phyloP scores from a whole-genome alignment of 192 early-diverging fungal genomes.

The Paraglomus occultum region DNA sequence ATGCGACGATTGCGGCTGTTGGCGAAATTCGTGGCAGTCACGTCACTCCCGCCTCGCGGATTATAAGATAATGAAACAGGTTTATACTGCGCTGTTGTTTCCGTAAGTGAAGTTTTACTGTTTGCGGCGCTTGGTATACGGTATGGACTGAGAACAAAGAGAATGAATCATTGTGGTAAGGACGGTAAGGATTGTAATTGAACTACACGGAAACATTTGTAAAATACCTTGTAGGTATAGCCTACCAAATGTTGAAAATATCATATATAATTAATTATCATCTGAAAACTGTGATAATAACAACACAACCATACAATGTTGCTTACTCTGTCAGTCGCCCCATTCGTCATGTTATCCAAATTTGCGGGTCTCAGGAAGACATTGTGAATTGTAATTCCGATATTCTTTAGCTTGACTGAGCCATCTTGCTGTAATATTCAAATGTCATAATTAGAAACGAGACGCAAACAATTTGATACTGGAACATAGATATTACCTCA shows the following conservation, averaged over 20 bases:
- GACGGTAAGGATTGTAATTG: conserved; percentile 18
- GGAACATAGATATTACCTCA: conserved; percentile 19
- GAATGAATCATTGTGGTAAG: no score
- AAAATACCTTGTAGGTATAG: neutral
- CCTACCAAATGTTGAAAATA: neutral
- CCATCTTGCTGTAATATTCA: conserved; percentile 35
- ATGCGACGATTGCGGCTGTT: conserved; percentile 29
- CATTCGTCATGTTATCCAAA: conserved; percentile 14
- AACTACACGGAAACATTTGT: neutral
- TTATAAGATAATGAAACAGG: conserved; percentile 3
- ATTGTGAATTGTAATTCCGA: conserved; percentile 67
- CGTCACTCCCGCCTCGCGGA: conserved; percentile 18
- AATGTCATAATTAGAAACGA: neutral
- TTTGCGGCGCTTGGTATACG: conserved; percentile 7
- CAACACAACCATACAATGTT: no score
- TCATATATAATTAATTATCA: neutral
- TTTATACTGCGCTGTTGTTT: no score
- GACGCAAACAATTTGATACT: neutral
- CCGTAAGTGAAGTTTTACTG: conserved; percentile 12
- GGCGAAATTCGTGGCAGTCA: conserved; percentile 23
- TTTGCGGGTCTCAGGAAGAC: conserved; percentile 63
- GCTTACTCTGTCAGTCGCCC: no score
- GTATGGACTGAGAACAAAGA: neutral
- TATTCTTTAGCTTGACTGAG: conserved; percentile 49
- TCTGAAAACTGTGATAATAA: no score